Evolutionary conservation across 1,284 basidiomycete species (phyloP).

Genomic region (Schizophyllum commune): DNA sequence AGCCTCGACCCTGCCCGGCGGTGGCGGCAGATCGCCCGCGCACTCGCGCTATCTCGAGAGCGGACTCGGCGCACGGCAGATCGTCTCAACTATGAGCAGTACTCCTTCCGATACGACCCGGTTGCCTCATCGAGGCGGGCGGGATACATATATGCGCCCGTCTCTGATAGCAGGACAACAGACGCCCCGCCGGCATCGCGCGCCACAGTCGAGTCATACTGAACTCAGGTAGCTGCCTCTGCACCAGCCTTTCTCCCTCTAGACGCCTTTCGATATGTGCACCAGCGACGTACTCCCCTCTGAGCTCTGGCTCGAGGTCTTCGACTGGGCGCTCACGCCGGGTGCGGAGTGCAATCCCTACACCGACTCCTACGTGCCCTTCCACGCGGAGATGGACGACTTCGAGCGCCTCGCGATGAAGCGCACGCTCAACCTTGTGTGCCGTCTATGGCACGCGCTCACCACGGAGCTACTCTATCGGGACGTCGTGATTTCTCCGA

Average conservation of each 20-base stretch:
- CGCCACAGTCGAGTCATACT: not conserved
- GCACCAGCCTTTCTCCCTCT: too few species aligned
- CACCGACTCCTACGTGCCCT: slow-evolving; percentile 31
- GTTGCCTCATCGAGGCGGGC: not conserved
- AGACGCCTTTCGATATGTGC: not conserved
- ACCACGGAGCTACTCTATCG: slow-evolving; percentile 41
- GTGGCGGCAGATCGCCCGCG: not conserved
- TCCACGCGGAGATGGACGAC: slow-evolving; percentile 24
- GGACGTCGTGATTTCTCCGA: slow-evolving; percentile 36
- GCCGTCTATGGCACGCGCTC: slow-evolving; percentile 44
- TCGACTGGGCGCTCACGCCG: slow-evolving; percentile 33
- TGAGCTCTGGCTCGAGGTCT: slow-evolving; percentile 46
- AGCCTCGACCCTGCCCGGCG: not conserved
- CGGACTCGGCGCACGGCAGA: not conserved
- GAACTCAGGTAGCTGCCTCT: too few species aligned
- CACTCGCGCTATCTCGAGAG: not conserved
- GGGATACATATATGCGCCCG: not conserved
- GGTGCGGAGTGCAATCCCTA: slow-evolving; percentile 18
- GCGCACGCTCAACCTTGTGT: slow-evolving; percentile 42
- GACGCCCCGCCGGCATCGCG: not conserved
- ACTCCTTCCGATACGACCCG: not conserved
- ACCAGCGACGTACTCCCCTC: slow-evolving; percentile 26
- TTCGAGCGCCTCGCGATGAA: slow-evolving; percentile 22
- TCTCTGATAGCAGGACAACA: not conserved
- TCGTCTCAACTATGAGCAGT: not conserved